Conservation (phyloP, 2,329 filamentous ascomycete genomes). For the Phyllosticta citrichinensis region DNA sequence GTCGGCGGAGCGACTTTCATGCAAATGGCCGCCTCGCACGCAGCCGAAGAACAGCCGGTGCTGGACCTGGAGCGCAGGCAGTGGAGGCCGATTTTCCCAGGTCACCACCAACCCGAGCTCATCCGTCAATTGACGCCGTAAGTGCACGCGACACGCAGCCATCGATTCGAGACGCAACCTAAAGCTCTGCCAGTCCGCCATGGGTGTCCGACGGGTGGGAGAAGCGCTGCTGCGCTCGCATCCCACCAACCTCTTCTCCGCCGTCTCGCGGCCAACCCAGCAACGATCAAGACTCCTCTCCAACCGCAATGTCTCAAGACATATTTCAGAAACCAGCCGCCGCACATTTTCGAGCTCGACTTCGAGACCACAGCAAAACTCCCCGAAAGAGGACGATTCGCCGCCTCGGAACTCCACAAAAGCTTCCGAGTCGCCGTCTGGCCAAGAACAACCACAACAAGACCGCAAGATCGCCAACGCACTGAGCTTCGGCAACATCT, state of each 20-base stretch:
- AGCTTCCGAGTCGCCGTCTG: background rate
- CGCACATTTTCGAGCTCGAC: slow-evolving; percentile 2
- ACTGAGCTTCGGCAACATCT: too few relatives aligned
- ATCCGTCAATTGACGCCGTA: background rate
- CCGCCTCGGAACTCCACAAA: slow-evolving; percentile 1
- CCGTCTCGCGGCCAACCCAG: slow-evolving; percentile 4
- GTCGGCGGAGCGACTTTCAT: background rate
- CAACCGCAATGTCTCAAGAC: background rate
- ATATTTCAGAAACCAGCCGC: background rate
- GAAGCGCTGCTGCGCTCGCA: slow-evolving; percentile 20
- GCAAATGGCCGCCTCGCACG: background rate
- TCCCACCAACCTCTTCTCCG: slow-evolving; percentile 11
- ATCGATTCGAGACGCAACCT: background rate
- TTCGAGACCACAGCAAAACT: background rate
- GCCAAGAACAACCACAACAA: background rate
- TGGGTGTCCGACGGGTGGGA: slow-evolving; percentile 22
- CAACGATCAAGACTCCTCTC: slow-evolving; percentile 3
- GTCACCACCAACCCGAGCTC: background rate
- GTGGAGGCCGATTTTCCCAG: background rate
- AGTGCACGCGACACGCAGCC: background rate
- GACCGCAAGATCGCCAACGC: too few relatives aligned
- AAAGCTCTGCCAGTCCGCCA: slow-evolving; percentile 7
- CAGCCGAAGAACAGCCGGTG: background rate
- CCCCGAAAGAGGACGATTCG: background rate
- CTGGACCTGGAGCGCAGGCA: background rate